Evolutionary conservation across 768 basidiomycete species (phyloP).

Genomic region (Calocybe gangraenosa): DNA sequence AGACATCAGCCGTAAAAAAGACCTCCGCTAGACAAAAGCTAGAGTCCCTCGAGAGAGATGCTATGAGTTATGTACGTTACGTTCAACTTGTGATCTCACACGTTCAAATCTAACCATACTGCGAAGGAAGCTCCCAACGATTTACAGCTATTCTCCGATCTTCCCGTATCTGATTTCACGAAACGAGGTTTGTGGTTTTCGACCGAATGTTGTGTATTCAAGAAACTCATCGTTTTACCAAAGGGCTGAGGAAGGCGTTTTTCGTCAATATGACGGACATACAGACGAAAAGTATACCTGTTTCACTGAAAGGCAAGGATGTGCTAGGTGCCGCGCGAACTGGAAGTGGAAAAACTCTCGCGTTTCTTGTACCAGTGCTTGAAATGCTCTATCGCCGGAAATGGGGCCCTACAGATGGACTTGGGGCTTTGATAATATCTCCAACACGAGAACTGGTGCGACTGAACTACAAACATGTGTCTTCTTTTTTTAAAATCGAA

Average conservation of each 20-base stretch:
- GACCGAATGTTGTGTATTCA: not conserved
- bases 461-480: constrained; percentile 10
- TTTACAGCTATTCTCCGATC: constrained; percentile 59
- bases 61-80: constrained; percentile 44
- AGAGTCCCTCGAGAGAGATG: constrained; percentile 45
- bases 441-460: constrained; percentile 90
- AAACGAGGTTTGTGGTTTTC: constrained; percentile 51
- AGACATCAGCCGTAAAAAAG: constrained; percentile 35
- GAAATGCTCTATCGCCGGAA: constrained; percentile 87
- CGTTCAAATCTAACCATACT: constrained; percentile 8
- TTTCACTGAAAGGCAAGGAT: constrained; percentile 91
- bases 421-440: constrained; percentile 88
- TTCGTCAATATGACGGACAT: constrained; percentile 91
- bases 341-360: constrained; percentile 94
- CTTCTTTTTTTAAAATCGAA: not conserved
- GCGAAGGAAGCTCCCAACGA: constrained; percentile 47
- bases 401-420: constrained; percentile 92
- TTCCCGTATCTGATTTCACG: constrained; percentile 76
- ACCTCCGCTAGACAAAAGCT: constrained; percentile 44
- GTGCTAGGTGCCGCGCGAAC: constrained; percentile 95
- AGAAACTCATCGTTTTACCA: not conserved
- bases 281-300: constrained; percentile 86
- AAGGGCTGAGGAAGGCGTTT: constrained; percentile 83
- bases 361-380: constrained; percentile 90
- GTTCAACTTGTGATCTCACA: not conserved